A percentile compares a stretch with the other conserved stretches of the same genome.
Evolutionary conservation across 2,329 filamentous ascomycete genomes (phyloP).

Genomic region (Thelonectria discophora): DNA sequence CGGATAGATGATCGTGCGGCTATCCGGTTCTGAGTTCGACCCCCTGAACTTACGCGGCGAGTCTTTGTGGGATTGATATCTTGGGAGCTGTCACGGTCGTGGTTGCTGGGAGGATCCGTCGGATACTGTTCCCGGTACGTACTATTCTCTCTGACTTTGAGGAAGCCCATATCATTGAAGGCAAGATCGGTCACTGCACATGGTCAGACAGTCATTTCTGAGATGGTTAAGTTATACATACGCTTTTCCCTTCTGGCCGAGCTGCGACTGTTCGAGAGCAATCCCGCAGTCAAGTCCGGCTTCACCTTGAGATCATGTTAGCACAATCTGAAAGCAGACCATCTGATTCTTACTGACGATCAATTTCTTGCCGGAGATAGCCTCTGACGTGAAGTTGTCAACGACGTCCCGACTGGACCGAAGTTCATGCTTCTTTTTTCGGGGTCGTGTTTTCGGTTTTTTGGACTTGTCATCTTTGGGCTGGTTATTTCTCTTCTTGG

Average conservation of each 20-base stretch:
- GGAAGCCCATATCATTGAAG: conserved; percentile 62
- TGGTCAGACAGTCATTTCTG: conserved; percentile 27
- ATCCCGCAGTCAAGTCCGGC: conserved; percentile 45
- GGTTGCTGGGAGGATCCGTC: neutral
- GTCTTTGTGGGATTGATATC: neutral
- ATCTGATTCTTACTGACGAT: conserved; percentile 39
- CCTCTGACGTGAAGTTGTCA: conserved; percentile 63
- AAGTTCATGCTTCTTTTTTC: conserved; percentile 41
- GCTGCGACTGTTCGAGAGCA: conserved; percentile 47
- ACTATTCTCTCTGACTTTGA: conserved; percentile 27
- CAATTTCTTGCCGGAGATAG: conserved; percentile 54
- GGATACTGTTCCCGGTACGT: conserved; percentile 31
- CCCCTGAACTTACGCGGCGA: neutral
- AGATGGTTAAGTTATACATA: conserved; percentile 20
- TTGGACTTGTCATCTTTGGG: conserved; percentile 12
- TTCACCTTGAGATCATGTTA: conserved; percentile 41
- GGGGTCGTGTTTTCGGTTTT: conserved; percentile 13
- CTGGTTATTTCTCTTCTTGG: conserved; percentile 37
- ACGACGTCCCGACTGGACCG: conserved; percentile 58
- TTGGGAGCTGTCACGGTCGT: conserved; percentile 31
- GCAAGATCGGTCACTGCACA: conserved; percentile 57
- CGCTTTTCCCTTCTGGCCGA: conserved; percentile 29
- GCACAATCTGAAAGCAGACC: neutral
- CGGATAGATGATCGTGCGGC: neutral
- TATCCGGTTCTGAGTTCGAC: neutral